These are phyloP conservation scores for Trypanosoma conorhini DNA, from an alignment of 208 protist genomes.

Conservation along the genomic window DNA sequence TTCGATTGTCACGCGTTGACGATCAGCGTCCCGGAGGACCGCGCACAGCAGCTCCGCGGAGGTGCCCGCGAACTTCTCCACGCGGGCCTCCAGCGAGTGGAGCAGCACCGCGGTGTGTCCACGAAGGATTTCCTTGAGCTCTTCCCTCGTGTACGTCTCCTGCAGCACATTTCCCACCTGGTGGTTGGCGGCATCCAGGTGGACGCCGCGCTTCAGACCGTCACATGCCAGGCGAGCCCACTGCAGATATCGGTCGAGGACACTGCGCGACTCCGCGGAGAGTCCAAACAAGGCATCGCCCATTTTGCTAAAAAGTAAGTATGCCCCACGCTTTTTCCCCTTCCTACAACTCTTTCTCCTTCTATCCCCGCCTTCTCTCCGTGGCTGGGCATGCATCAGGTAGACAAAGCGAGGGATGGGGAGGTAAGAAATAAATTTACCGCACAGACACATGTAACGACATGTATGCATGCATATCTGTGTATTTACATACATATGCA, in stretches of 20 bases:
- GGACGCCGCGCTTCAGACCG: constrained; percentile 60
- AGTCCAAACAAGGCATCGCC: constrained; percentile 51
- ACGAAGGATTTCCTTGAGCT: constrained; percentile 51
- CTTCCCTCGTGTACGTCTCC: constrained; percentile 47
- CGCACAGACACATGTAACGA: too few species aligned
- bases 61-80: constrained; percentile 45
- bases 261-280: constrained; percentile 42
- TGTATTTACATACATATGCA: too few species aligned
- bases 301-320: constrained; percentile 2
- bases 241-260: constrained; percentile 63
- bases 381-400: too few species aligned
- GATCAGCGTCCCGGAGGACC: constrained; percentile 68
- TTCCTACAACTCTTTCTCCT: neutral
- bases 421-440: too few species aligned
- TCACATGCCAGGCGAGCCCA: constrained; percentile 69
- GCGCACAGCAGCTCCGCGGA: constrained; percentile 66
- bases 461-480: too few species aligned
- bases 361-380: too few species aligned
- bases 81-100: constrained; percentile 49
- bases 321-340: neutral
- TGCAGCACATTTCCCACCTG: constrained; percentile 53
- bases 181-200: constrained; percentile 57
- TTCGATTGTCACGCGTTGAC: constrained; percentile 49
- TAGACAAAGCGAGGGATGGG: too few species aligned
- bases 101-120: constrained; percentile 59